Conservation (phyloP, 2,329 filamentous ascomycete species). For the Penicillium palitans region DNA sequence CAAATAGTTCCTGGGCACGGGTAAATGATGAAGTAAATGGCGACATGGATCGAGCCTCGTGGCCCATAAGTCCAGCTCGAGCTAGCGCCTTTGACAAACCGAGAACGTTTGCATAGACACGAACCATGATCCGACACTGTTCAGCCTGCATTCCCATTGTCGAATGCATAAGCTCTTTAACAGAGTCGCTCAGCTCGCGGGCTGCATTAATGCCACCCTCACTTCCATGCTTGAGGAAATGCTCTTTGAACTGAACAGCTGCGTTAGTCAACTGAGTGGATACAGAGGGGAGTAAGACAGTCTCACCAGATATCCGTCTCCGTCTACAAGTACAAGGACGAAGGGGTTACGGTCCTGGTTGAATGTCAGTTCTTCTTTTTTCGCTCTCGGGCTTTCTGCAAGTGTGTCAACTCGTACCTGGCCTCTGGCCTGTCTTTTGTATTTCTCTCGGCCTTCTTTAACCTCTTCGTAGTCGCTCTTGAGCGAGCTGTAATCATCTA, state of each 20-base stretch:
- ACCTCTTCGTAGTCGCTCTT: slow-evolving; percentile 61
- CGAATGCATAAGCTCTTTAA: slow-evolving; percentile 49
- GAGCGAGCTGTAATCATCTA: slow-evolving; percentile 57
- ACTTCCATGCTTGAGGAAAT: slow-evolving; percentile 49
- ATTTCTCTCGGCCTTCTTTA: slow-evolving; percentile 54
- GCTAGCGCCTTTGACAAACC: slow-evolving; percentile 54
- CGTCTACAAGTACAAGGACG: slow-evolving; percentile 62
- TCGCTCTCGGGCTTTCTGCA: background rate
- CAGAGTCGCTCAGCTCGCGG: slow-evolving; percentile 52
- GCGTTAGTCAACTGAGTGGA: slow-evolving; percentile 34
- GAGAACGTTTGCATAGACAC: slow-evolving; percentile 58
- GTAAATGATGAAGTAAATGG: slow-evolving; percentile 60
- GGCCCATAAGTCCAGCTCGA: slow-evolving; percentile 51
- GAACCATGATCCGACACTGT: slow-evolving; percentile 56
- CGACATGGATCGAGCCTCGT: slow-evolving; percentile 58
- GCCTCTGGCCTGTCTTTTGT: slow-evolving; percentile 54
- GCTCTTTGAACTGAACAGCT: slow-evolving; percentile 61
- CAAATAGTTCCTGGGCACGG: slow-evolving; percentile 57
- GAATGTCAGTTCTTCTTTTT: slow-evolving; percentile 5
- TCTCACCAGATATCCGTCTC: slow-evolving; percentile 56
- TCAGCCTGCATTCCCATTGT: slow-evolving; percentile 50
- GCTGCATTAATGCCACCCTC: slow-evolving; percentile 60
- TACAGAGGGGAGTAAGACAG: slow-evolving; percentile 49
- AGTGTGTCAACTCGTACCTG: slow-evolving; percentile 33
- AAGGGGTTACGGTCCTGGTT: slow-evolving; percentile 56